A percentile compares a stretch with the other conserved stretches of the same genome.
Evolutionary conservation across 2,329 filamentous ascomycete genomes (phyloP).

Genomic region (Aspergillus pseudoviridinutans): DNA sequence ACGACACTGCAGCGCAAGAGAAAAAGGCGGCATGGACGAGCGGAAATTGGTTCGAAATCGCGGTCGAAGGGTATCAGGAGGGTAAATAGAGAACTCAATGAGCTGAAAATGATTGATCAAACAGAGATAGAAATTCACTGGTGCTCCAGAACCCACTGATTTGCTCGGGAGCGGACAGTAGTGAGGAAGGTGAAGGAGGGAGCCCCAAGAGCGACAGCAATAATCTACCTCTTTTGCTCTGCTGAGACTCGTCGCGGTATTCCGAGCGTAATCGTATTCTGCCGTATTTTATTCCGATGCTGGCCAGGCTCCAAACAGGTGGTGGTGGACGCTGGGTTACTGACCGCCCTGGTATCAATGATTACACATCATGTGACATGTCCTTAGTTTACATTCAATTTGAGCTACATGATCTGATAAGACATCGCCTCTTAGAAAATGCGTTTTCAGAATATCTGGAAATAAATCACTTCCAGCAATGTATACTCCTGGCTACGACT

Average conservation of each 20-base stretch:
- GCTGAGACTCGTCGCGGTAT: neutral
- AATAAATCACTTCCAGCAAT: neutral
- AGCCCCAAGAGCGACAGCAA: slow-evolving; percentile 7
- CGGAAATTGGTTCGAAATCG: slow-evolving; percentile 1
- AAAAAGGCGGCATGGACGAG: slow-evolving; percentile 30
- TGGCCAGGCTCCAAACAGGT: neutral
- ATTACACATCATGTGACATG: neutral
- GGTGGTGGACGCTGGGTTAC: neutral
- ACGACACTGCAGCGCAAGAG: slow-evolving; percentile 29
- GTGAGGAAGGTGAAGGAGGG: slow-evolving; percentile 6
- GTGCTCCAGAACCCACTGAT: neutral
- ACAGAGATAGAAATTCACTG: neutral
- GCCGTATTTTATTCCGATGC: neutral
- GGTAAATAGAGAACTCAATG: slow-evolving; percentile 6
- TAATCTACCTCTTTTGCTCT: neutral
- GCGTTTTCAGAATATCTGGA: neutral
- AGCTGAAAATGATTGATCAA: neutral
- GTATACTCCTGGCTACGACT: neutral
- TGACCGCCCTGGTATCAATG: neutral
- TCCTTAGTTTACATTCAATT: neutral
- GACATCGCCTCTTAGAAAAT: too few species aligned
- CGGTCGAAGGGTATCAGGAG: neutral
- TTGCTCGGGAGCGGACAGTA: slow-evolving; percentile 4
- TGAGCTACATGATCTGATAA: neutral
- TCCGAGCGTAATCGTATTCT: neutral